These are phyloP conservation scores for Leishmania lainsoni DNA, from an alignment of 208 protist genomes.

Conservation along the genomic window DNA sequence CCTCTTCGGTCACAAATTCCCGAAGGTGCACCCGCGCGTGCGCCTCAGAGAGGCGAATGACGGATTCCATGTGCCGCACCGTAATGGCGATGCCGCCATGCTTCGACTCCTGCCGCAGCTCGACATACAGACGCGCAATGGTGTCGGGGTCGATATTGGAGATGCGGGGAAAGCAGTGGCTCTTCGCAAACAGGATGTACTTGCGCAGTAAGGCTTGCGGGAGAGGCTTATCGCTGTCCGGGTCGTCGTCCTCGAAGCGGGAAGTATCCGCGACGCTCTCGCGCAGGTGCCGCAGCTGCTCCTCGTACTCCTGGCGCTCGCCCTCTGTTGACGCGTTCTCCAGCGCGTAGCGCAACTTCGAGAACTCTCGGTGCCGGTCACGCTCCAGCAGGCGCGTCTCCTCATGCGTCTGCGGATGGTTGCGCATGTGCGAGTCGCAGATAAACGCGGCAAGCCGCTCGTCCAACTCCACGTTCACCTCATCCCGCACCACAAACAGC, in stretches of 20 bases:
- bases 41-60: conserved; percentile 98
- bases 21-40: conserved; percentile 98
- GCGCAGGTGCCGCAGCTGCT: conserved; percentile 57
- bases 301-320: conserved; percentile 64
- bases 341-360: conserved; percentile 61
- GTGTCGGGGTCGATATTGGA: conserved; percentile 94
- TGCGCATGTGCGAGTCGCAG: conserved; percentile 94
- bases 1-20: conserved; percentile 95
- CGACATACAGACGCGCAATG: conserved; percentile 95
- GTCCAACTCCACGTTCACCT: conserved; percentile 96
- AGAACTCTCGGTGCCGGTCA: conserved; percentile 57
- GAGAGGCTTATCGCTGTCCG: conserved; percentile 82
- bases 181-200: conserved; percentile 98
- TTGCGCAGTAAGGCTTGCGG: conserved; percentile 96
- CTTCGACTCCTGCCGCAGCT: conserved; percentile 96
- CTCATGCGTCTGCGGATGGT: conserved; percentile 85
- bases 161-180: conserved; percentile 92
- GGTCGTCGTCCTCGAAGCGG: conserved; percentile 83
- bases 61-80: conserved; percentile 98
- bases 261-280: conserved; percentile 37
- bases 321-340: conserved; percentile 71
- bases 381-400: conserved; percentile 56
- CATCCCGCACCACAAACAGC: conserved; percentile 95
- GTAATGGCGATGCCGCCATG: conserved; percentile 97
- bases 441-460: conserved; percentile 96